Conservation (phyloP, 768 basidiomycete genomes). For the Mycena belliarum region DNA sequence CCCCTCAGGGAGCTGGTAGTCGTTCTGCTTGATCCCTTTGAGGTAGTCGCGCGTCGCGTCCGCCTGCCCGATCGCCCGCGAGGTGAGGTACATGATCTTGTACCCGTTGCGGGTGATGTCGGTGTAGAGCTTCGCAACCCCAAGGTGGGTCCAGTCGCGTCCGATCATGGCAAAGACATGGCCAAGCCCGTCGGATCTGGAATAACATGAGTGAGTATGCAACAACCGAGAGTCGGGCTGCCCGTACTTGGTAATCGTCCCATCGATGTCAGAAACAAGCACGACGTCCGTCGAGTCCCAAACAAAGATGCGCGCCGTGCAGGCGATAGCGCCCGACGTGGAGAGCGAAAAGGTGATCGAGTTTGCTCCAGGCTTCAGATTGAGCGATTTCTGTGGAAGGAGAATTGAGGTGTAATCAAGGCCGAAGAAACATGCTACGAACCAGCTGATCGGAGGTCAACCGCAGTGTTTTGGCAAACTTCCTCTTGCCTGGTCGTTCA, state of each 20-base stretch:
- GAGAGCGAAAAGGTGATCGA: conserved; percentile 92
- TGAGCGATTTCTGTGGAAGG: conserved; percentile 71
- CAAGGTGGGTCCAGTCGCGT: conserved; percentile 96
- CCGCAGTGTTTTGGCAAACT: conserved; percentile 89
- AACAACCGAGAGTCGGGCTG: not conserved
- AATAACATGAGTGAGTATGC: not conserved
- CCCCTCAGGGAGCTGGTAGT: conserved; percentile 95
- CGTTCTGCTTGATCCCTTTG: conserved; percentile 91
- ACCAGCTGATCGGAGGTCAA: conserved; percentile 95
- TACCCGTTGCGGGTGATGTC: conserved; percentile 96
- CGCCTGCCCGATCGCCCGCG: conserved; percentile 95
- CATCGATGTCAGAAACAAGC: conserved; percentile 97
- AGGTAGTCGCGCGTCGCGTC: conserved; percentile 95
- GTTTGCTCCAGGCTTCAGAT: conserved; percentile 86
- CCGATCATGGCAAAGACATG: conserved; percentile 98
- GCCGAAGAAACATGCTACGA: conserved; percentile 26
- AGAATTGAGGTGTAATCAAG: not conserved
- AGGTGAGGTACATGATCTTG: conserved; percentile 97
- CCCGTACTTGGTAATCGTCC: conserved; percentile 94
- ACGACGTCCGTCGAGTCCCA: conserved; percentile 93
- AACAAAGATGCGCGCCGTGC: conserved; percentile 90
- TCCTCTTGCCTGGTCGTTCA: conserved; percentile 34
- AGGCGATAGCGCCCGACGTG: conserved; percentile 76
- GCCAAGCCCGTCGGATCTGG: conserved; percentile 91
- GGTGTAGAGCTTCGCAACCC: conserved; percentile 95